Base-by-base conservation (phyloP, 192 early-diverging fungal genomes). In the Coemansia reversa region DNA sequence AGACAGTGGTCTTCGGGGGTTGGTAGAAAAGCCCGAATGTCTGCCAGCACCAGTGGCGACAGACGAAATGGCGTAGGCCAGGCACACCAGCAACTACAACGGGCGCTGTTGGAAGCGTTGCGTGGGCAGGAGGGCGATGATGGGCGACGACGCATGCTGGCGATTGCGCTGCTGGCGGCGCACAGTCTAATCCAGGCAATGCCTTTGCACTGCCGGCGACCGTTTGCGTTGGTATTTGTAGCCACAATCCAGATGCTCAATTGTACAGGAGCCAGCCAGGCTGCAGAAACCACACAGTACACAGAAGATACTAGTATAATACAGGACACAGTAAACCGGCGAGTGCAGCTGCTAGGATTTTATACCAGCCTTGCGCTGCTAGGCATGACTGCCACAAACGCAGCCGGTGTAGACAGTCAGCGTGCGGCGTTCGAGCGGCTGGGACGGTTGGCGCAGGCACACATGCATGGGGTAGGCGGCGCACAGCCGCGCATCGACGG, bases 351-450 rank as follows among this genome's bases (percentile, higher is more conserved):
- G 42, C 70, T 66, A 27, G 58, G 52, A 16, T 60, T 61, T 49
- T 45, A 60, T 18, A 51, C 55, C 5, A 60, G 58, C 25, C 53
- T 72, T 35, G 58, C 49, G 9, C 51, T 65, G 62, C 42, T 65
- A 18, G 58, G 51, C 28, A 56, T 42, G 42, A 32, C 54, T 39
- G 22, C 27, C 22, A 33, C 56, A 16, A 49, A 60, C 54, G 48
- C 33, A 8, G 39, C 51, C 2, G 19, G 39, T 2, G 11, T 23
- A 1, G 32, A 39, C 11, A 14, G 3, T 22, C 32, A 70, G 53
- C 62, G 64, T 8, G 66, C 75, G 27, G 69, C 67, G 66, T 58
- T 69, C n/a, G 60, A 60, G 27, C 30, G 75, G 30, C 69, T 74
- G 32, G 60, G 71, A 11, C 51, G 64, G 20, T 58, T 74, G 28